A percentile compares a stretch with the other conserved stretches of the same genome.
These are phyloP conservation scores for Polytrichum commune DNA, from an alignment of 225 moss, liverwort and hornwort species.

Conservation along the genomic window DNA sequence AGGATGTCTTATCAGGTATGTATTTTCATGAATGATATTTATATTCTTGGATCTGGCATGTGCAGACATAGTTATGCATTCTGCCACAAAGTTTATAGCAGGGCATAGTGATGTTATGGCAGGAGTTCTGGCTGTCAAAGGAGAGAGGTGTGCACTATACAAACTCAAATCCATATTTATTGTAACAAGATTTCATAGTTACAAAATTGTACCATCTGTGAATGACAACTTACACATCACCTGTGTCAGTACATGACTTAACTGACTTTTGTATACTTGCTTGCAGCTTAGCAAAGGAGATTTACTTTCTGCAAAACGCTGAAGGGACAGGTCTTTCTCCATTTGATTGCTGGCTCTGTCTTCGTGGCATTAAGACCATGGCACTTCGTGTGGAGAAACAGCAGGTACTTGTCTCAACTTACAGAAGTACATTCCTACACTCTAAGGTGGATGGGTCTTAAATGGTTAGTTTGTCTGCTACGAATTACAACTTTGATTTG, in stretches of 20 bases:
- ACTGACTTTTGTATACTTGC: background rate
- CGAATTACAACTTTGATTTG: no score
- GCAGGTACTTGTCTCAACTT: constrained; percentile 38
- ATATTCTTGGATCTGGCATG: constrained; percentile 12
- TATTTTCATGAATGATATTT: constrained; percentile 1
- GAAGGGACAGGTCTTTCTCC: constrained; percentile 84
- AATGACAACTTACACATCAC: no score
- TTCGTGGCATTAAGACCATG: constrained; percentile 91
- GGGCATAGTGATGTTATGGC: constrained; percentile 98
- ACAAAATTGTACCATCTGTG: no score
- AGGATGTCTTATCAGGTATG: background rate
- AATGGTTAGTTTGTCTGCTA: no score
- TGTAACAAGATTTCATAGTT: no score
- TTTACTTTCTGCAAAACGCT: constrained; percentile 77
- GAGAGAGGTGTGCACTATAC: constrained; percentile 48
- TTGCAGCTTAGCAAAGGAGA: constrained; percentile 70
- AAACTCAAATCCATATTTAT: no score
- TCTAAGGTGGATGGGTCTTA: no score
- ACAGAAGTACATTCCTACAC: no score
- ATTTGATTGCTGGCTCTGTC: constrained; percentile 94
- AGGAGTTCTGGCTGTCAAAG: constrained; percentile 89
- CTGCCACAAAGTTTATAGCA: constrained; percentile 90
- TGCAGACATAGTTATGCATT: constrained; percentile 89
- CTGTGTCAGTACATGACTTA: no score
- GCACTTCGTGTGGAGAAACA: constrained; percentile 90